Evolutionary conservation across 805 yeast genomes (phyloP).

Genomic region (Cyberlindnera bimundalis): DNA sequence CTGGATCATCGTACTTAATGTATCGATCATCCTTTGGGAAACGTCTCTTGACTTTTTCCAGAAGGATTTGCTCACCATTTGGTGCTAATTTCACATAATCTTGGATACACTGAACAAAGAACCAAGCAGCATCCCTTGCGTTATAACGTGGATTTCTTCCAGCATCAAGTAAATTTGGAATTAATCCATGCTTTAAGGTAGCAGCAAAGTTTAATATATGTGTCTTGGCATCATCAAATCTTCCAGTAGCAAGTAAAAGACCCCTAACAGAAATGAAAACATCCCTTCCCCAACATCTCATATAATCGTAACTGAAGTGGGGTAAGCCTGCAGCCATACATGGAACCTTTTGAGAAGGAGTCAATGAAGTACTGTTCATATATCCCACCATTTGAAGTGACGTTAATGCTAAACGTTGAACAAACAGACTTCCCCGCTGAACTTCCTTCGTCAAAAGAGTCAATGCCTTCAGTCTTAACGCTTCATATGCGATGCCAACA

Average conservation of each 20-base stretch:
- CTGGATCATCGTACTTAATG: constrained; percentile 61
- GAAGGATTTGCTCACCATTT: constrained; percentile 60
- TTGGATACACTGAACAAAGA: constrained; percentile 83
- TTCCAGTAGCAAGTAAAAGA: constrained; percentile 67
- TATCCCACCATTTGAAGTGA: constrained; percentile 84
- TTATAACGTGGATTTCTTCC: constrained; percentile 93
- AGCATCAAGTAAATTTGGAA: constrained; percentile 89
- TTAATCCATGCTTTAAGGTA: constrained; percentile 90
- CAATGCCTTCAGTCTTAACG: constrained; percentile 68
- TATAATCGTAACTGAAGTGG: constrained; percentile 83
- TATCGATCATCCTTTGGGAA: constrained; percentile 87
- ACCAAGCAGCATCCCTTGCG: constrained; percentile 98
- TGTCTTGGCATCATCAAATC: constrained; percentile 71
- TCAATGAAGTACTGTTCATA: constrained; percentile 70
- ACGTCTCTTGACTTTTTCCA: constrained; percentile 73
- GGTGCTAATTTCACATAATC: constrained; percentile 72
- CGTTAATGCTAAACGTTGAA: constrained; percentile 73
- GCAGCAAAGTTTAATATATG: constrained; percentile 87
- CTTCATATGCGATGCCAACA: constrained; percentile 81
- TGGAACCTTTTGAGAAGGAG: constrained; percentile 60
- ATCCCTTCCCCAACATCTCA: constrained; percentile 99
- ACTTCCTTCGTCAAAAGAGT: constrained; percentile 50
- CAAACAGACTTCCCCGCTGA: constrained; percentile 63
- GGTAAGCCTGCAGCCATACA: constrained; percentile 96
- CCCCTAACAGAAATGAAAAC: constrained; percentile 89